Base-by-base conservation (phyloP, 2,329 filamentous ascomycete species). In the Aspergillus brasiliensis region DNA sequence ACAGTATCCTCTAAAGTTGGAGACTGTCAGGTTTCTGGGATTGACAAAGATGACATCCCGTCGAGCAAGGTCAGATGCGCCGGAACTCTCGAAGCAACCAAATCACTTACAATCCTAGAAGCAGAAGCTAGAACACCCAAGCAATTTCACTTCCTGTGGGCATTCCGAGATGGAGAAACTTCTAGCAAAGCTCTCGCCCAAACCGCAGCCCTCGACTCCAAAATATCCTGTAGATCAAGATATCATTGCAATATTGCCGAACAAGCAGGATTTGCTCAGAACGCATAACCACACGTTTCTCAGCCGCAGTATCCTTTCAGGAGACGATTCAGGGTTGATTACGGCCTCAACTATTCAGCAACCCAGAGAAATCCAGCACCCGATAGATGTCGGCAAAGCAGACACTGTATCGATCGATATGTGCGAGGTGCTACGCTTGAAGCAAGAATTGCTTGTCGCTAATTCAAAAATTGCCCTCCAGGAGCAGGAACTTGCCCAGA, bases 161-260 rank as follows among this genome's bases (percentile, higher is more conserved):
- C 67, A 73, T 23, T 74, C 77, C n/a, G 72, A 77, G 8, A 86
- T 93, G 81, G 91, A 95, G 68, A 88, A 88, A 61, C 84, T 81
- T 47, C 70, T 80, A 27, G 73, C 76, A 34, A 79, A 75, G 40
- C 69, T 80, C 40, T 74, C 77, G 19, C 74, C 78, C 31, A 75
- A 76, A 62, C 67, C 74, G 34, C 66, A 68, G 25, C 47, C 60
- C 15, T 60, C 65, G 46, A 56, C 53, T 34, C 51, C 28, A 37
- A 64, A 66, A 40, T 28, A 62, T 37, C 52, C 60, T 25, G 56
- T 59, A 11, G 67, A 68, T 28, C 61, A 70, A 47, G 70, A 71
- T 11, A 67, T 92, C 54, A 80, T 92, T 64, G 86, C 88, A 58
- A 90, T 88, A 71, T 82, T 94, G 51, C 86, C 86, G n/a, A 88